These are phyloP conservation scores for Capsicum rhomboideum DNA, from an alignment of 257 asterid genomes.

Conservation along the genomic window DNA sequence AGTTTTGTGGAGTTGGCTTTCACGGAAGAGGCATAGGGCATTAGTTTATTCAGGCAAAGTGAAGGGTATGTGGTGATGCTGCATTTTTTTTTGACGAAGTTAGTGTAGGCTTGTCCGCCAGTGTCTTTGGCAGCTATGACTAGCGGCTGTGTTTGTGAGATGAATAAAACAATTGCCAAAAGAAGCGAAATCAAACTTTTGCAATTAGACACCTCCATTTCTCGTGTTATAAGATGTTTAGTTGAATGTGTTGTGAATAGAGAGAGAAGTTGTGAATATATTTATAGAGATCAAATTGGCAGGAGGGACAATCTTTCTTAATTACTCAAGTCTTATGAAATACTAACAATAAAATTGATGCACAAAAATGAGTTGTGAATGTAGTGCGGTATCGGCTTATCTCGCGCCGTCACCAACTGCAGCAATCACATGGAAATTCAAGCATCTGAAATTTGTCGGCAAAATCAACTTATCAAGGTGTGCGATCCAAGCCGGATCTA, in stretches of 20 bases:
- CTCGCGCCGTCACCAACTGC: not conserved
- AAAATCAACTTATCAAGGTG: not conserved
- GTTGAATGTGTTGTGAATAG: not conserved
- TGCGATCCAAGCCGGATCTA: not conserved
- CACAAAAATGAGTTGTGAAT: not conserved
- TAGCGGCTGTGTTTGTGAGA: not conserved
- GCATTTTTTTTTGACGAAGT: constrained; percentile 42
- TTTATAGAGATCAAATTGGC: not conserved
- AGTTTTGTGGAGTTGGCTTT: constrained; percentile 30
- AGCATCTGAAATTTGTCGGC: not conserved
- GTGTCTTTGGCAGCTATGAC: constrained; percentile 1
- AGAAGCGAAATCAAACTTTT: not conserved
- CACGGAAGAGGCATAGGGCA: constrained; percentile 41
- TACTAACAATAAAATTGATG: not conserved
- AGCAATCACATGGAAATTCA: not conserved
- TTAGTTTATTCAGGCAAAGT: constrained; percentile 42
- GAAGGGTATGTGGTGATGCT: constrained; percentile 41
- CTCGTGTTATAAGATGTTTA: not conserved
- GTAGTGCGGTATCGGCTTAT: not conserved
- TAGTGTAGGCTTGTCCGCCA: constrained; percentile 4
- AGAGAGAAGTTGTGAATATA: not conserved
- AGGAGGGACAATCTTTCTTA: not conserved
- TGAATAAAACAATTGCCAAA: constrained; percentile 1
- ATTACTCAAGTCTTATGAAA: not conserved
- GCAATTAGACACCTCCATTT: not conserved